Evolutionary conservation across 495 filamentous ascomycete genomes (phyloP), one percentile per base, ranked within the genome.

Genomic region (Penicillium cosmopolitanum): DNA sequence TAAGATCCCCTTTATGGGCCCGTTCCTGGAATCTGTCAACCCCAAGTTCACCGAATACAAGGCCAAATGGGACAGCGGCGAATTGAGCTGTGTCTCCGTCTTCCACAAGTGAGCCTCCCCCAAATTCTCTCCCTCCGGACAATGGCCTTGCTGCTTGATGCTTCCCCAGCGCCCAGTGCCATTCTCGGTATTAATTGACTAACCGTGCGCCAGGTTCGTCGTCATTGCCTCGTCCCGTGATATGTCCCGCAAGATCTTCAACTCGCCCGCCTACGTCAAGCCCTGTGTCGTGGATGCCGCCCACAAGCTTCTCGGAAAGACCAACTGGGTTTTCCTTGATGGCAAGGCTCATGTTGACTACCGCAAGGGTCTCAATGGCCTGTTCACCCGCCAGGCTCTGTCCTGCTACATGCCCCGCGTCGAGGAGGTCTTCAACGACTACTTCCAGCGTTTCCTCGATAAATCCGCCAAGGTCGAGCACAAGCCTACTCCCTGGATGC

Each of bases 321-420:
- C 83, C 62, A 98, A 97, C 79, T 98, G 93, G 93, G 95, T 98
- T 8, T 98, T 98, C 80, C 79, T 98, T 67, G 95, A 98, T 72
- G 95, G 95, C 61, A 94, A 92, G 74, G 87, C 86, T 47, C 95
- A 98, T 68, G 91, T 97, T 57, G 95, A 98, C 59, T 98, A 92
- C 78, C 92, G 95, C 71, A 97, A 97, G 76, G 95, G 96, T 58
- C 80, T 98, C 58, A 98, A 98, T 71, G 88, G 87, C 52, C 83
- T 98, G 25, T 98, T 98, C 80, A 98, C 94, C 12, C 91, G 93
- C 63, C 85, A 88, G 69, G 91, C 95, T 35, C 86, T 98, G 66
- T 87, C 89, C 66, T 80, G 79, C 67, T 98, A 98, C 73, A 86
- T 98, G 6, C 95, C 95, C 53, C 89, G 91, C 55, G 89, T 95